phyloP scores from a whole-genome alignment of 257 asterid species.

The Ocimum tenuiflorum region DNA sequence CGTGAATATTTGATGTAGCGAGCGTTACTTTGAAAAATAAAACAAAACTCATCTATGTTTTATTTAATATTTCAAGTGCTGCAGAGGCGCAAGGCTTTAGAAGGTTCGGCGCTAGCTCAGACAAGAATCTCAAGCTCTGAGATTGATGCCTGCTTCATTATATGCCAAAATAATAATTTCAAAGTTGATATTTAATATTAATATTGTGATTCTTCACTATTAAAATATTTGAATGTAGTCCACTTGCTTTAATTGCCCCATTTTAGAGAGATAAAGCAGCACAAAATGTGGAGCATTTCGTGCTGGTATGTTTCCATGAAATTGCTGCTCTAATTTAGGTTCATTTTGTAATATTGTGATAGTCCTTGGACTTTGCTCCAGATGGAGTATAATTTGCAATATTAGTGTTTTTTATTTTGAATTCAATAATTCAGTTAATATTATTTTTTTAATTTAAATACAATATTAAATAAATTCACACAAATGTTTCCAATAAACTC shows the following conservation, averaged over 20 bases:
- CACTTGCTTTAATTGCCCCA: constrained; percentile 17
- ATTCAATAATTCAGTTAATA: constrained; percentile 4
- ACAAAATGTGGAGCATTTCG: constrained; percentile 52
- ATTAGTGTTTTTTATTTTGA: neutral
- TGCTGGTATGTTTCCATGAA: constrained; percentile 44
- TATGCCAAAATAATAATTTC: constrained; percentile 12
- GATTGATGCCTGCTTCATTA: constrained; percentile 28
- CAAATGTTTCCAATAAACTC: too few relatives aligned
- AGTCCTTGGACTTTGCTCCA: constrained; percentile 16
- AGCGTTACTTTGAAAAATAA: too few relatives aligned
- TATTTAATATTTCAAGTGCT: too few relatives aligned
- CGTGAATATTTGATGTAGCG: too few relatives aligned
- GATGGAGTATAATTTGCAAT: neutral
- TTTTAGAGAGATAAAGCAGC: constrained; percentile 27
- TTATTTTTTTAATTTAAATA: too few relatives aligned
- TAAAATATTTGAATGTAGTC: neutral
- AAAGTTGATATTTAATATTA: constrained; percentile 18
- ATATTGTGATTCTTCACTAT: neutral
- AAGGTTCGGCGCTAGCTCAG: constrained; percentile 53
- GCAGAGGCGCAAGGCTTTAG: too few relatives aligned
- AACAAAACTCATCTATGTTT: too few relatives aligned
- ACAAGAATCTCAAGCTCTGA: constrained; percentile 46
- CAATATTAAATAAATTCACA: too few relatives aligned
- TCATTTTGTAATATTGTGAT: constrained; percentile 1
- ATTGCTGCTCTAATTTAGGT: constrained; percentile 22